These are phyloP conservation scores for Tubosaeta sp. DNA, from an alignment of 768 basidiomycete species.

Conservation along the genomic window DNA sequence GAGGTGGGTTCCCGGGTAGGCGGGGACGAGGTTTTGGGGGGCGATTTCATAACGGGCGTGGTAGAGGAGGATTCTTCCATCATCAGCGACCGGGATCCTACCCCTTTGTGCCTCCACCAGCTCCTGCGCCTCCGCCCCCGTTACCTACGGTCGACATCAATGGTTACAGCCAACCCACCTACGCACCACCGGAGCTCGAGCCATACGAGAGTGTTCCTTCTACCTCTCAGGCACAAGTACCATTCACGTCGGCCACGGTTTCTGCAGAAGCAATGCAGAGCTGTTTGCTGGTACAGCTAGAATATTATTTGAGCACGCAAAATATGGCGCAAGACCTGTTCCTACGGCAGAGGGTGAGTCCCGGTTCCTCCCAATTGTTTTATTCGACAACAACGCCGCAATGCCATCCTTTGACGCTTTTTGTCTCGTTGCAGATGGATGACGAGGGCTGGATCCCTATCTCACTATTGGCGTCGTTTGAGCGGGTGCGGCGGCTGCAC, in stretches of 20 bases:
- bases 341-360: slow-evolving; percentile 68
- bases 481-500: slow-evolving; percentile 71
- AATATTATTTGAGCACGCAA: slow-evolving; percentile 89
- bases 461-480: slow-evolving; percentile 79
- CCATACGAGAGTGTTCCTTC: slow-evolving; percentile 22
- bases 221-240: slow-evolving; percentile 30
- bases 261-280: slow-evolving; percentile 63
- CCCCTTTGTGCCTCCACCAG: slow-evolving; percentile 24
- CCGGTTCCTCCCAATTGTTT: not conserved
- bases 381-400: not conserved
- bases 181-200: slow-evolving; percentile 31
- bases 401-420: not conserved
- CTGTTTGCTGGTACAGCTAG: slow-evolving; percentile 76
- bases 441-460: slow-evolving; percentile 83
- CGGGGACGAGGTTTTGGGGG: slow-evolving; percentile 38
- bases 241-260: slow-evolving; percentile 46
- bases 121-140: slow-evolving; percentile 5
- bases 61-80: slow-evolving; percentile 31
- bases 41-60: slow-evolving; percentile 34
- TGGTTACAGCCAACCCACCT: slow-evolving; percentile 30
- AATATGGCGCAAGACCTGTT: slow-evolving; percentile 88
- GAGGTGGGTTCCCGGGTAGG: slow-evolving; percentile 29
- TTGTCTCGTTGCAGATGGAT: slow-evolving; percentile 66
- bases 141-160: slow-evolving; percentile 27
- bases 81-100: slow-evolving; percentile 33